phyloP scores from a whole-genome alignment of 345 rosid genomes.

The Gynandropsis gynandra region DNA sequence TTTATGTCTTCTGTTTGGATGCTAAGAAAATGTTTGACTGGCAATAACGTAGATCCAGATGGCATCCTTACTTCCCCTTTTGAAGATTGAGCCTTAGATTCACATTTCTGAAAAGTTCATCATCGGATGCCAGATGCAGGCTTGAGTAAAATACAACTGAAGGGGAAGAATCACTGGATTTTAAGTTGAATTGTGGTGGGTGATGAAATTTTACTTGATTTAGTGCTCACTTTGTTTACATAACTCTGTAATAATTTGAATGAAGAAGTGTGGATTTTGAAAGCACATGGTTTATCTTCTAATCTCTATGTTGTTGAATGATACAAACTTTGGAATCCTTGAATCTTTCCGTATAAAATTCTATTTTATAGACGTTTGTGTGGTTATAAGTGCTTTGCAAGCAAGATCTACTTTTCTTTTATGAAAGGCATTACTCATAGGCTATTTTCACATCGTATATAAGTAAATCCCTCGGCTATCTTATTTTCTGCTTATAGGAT shows the following conservation, averaged over 20 bases:
- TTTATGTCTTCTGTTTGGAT: constrained; percentile 9
- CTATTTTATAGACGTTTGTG: not conserved
- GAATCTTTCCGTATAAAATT: not conserved
- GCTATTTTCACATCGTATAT: constrained; percentile 8
- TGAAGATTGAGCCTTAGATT: constrained; percentile 12
- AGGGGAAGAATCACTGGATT: not conserved
- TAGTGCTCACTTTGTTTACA: not conserved
- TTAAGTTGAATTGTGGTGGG: not conserved
- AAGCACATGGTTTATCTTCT: constrained; percentile 1
- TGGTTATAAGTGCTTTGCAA: constrained; percentile 3
- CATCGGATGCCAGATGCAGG: constrained; percentile 1
- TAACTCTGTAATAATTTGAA: not conserved
- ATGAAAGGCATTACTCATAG: not conserved
- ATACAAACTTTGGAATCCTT: not conserved
- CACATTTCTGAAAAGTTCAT: not conserved
- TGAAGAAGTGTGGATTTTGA: not conserved
- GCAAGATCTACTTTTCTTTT: not conserved
- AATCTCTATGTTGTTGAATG: not conserved
- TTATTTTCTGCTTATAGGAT: constrained; percentile 4
- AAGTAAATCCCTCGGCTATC: not conserved
- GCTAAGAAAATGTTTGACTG: not conserved
- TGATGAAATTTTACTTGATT: constrained; percentile 2
- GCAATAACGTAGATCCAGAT: constrained; percentile 2
- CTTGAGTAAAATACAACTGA: constrained; percentile 1
- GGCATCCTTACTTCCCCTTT: constrained; percentile 7